Percentiles rank a stretch among this genome's conserved stretches.
phyloP scores from a whole-genome alignment of 2,329 filamentous ascomycete species.

The Tolypocladium ophioglossoides region DNA sequence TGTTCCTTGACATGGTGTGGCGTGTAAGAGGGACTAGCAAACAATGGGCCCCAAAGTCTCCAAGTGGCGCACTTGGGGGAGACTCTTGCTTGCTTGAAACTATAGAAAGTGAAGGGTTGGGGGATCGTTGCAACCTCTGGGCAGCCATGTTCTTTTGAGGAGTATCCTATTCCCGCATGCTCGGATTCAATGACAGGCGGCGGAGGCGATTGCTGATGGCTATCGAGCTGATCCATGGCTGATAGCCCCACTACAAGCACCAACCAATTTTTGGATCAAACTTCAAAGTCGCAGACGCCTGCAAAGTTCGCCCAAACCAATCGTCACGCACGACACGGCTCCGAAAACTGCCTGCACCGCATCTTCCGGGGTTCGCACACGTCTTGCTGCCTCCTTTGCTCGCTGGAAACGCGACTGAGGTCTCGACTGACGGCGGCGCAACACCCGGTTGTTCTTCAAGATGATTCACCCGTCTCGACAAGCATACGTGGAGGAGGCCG shows the following conservation, averaged over 20 bases:
- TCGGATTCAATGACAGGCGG: not conserved
- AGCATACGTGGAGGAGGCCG: constrained; percentile 84
- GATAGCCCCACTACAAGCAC: not conserved
- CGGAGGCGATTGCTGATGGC: too few species aligned
- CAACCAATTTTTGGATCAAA: not conserved
- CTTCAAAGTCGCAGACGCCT: not conserved
- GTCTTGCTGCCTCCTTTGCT: not conserved
- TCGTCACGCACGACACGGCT: not conserved
- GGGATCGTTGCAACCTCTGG: not conserved
- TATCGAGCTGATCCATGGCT: too few species aligned
- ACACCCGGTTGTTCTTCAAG: constrained; percentile 12
- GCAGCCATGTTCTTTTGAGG: not conserved
- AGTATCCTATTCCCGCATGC: not conserved
- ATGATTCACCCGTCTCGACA: constrained; percentile 82
- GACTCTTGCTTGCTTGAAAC: too few species aligned
- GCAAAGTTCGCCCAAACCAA: not conserved
- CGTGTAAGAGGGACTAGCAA: too few species aligned
- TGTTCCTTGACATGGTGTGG: too few species aligned
- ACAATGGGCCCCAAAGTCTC: too few species aligned
- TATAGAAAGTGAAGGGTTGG: not conserved
- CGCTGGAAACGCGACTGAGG: not conserved
- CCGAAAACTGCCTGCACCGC: not conserved
- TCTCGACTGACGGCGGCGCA: not conserved
- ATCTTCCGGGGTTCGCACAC: not conserved
- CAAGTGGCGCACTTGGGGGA: too few species aligned